phyloP scores from a whole-genome alignment of 164 flowering plant species.

The Sedum album region DNA sequence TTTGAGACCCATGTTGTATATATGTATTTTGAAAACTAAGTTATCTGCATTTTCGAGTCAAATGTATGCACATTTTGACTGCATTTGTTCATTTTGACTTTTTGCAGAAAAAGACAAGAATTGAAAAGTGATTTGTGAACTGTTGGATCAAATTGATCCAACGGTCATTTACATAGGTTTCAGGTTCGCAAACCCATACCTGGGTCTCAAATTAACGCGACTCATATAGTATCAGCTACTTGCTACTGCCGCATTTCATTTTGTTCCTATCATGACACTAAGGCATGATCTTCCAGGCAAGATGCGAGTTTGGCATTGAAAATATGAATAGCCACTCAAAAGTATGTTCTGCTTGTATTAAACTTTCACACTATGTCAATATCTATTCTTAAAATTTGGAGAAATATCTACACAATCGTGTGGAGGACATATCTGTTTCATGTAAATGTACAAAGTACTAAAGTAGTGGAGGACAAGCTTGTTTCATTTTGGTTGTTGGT shows the following conservation, averaged over 20 bases:
- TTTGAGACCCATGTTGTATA: no score
- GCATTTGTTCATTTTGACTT: no score
- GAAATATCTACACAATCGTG: background rate
- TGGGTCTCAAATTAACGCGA: no score
- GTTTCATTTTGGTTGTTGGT: slow-evolving; percentile 84
- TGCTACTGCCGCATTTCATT: background rate
- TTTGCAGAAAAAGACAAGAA: no score
- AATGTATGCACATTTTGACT: no score
- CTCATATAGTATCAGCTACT: no score
- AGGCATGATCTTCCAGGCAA: slow-evolving; percentile 41
- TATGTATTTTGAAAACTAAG: no score
- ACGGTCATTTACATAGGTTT: no score
- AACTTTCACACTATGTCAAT: background rate
- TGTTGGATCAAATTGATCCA: no score
- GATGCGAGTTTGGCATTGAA: slow-evolving; percentile 71
- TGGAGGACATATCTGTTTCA: slow-evolving; percentile 7
- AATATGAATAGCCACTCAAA: slow-evolving; percentile 72
- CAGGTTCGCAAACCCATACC: no score
- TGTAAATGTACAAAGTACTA: slow-evolving; percentile 97
- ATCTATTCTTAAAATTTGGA: background rate
- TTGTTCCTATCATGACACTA: background rate
- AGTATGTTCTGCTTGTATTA: slow-evolving; percentile 24
- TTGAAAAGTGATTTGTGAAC: no score
- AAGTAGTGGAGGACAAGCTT: slow-evolving; percentile 66
- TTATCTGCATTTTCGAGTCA: no score